These are phyloP conservation scores for Adiantum capillusveneris DNA, from an alignment of 75 land plant species.

Conservation along the genomic window DNA sequence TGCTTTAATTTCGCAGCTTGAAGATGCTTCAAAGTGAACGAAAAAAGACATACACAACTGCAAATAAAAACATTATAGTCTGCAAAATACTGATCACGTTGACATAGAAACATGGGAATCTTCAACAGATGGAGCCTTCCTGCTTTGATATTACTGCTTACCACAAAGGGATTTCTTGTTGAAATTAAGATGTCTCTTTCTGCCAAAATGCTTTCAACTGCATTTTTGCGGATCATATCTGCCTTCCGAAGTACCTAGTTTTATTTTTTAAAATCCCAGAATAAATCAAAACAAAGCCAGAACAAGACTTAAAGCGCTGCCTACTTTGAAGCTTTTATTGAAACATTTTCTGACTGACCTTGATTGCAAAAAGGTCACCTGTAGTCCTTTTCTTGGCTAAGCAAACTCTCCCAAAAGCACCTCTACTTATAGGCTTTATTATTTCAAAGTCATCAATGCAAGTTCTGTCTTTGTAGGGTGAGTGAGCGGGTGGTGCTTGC, in stretches of 20 bases:
- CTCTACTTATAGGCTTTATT: slow-evolving; percentile 65
- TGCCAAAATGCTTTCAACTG: slow-evolving; percentile 74
- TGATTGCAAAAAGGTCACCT: slow-evolving; percentile 77
- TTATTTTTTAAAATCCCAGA: not conserved
- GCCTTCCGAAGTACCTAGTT: slow-evolving; percentile 57
- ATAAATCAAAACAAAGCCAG: not conserved
- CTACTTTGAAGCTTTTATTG: not conserved
- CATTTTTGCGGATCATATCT: slow-evolving; percentile 80
- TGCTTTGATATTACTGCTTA: too few species aligned
- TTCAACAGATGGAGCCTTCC: too few species aligned
- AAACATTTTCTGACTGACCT: slow-evolving; percentile 22
- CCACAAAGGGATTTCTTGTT: slow-evolving; percentile 78
- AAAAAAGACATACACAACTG: too few species aligned
- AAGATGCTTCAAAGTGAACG: too few species aligned
- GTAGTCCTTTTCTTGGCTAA: slow-evolving; percentile 63
- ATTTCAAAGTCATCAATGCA: slow-evolving; percentile 67
- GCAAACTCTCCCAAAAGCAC: slow-evolving; percentile 70
- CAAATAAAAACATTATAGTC: too few species aligned
- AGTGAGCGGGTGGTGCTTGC: too few species aligned
- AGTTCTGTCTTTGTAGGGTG: slow-evolving; percentile 42
- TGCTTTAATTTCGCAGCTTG: too few species aligned
- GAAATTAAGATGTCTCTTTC: slow-evolving; percentile 71
- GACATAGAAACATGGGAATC: too few species aligned
- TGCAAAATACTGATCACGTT: too few species aligned
- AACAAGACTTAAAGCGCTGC: not conserved